Conservation (phyloP, 768 basidiomycete genomes). For the Xerocomus brunneocitrinus region DNA sequence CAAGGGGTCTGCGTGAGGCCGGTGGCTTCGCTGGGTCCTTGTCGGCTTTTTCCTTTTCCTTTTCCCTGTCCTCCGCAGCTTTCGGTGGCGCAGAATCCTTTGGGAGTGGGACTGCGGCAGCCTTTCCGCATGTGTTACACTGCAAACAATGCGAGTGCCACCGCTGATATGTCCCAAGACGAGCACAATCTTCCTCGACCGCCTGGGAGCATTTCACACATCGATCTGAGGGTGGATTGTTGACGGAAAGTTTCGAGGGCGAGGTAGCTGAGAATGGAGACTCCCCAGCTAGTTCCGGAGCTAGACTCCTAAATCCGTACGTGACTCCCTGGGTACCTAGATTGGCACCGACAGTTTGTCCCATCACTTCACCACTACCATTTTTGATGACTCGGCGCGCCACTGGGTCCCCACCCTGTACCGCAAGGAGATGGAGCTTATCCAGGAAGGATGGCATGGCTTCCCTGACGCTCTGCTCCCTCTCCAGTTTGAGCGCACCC, state of each 20-base stretch:
- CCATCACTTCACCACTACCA: slow-evolving; percentile 60
- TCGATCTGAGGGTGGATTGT: slow-evolving; percentile 79
- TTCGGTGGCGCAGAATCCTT: slow-evolving; percentile 52
- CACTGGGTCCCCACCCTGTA: slow-evolving; percentile 76
- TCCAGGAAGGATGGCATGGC: slow-evolving; percentile 90
- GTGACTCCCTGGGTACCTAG: slow-evolving; percentile 81
- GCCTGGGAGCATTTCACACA: slow-evolving; percentile 86
- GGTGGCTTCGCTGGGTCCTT: slow-evolving; percentile 55
- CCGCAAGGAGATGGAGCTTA: slow-evolving; percentile 86
- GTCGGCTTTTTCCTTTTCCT: slow-evolving; percentile 37
- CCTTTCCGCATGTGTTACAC: slow-evolving; percentile 75
- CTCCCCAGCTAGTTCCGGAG: slow-evolving; percentile 87
- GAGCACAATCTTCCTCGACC: slow-evolving; percentile 95
- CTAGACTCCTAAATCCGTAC: slow-evolving; percentile 89
- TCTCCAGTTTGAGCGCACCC: slow-evolving; percentile 90
- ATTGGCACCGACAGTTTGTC: slow-evolving; percentile 43
- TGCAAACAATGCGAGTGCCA: slow-evolving; percentile 97
- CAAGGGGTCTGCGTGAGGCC: slow-evolving; percentile 68
- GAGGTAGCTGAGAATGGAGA: slow-evolving; percentile 56
- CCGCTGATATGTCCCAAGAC: slow-evolving; percentile 91
- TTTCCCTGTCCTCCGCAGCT: slow-evolving; percentile 48
- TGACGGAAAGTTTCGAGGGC: slow-evolving; percentile 50
- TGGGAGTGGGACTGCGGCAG: slow-evolving; percentile 55
- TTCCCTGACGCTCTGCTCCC: slow-evolving; percentile 76
- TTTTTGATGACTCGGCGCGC: slow-evolving; percentile 72